These are phyloP conservation scores for Xerocomus potaroensis DNA, from an alignment of 768 basidiomycete species.

Conservation along the genomic window DNA sequence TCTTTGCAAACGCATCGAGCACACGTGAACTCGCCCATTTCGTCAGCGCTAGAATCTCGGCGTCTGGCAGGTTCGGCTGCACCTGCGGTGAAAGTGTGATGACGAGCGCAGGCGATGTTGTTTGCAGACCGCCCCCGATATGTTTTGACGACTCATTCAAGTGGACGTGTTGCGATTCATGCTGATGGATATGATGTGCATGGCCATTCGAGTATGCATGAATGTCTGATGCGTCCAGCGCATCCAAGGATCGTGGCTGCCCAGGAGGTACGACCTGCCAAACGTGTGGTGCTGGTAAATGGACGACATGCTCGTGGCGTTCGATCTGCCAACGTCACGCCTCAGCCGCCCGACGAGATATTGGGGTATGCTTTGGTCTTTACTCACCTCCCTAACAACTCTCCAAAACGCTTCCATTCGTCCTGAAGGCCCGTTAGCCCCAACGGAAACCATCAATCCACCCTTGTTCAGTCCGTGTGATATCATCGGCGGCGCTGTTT, in stretches of 20 bases:
- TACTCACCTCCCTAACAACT: constrained; percentile 73
- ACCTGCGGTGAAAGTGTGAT: constrained; percentile 83
- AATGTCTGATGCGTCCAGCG: not conserved
- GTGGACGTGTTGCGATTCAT: constrained; percentile 1
- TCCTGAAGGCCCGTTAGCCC: constrained; percentile 35
- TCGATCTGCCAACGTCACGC: constrained; percentile 79
- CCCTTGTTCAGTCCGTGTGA: constrained; percentile 9
- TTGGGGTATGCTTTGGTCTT: not conserved
- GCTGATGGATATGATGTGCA: constrained; percentile 1
- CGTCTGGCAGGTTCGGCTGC: constrained; percentile 57
- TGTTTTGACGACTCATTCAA: constrained; percentile 4
- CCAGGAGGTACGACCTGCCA: constrained; percentile 71
- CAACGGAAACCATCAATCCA: constrained; percentile 4
- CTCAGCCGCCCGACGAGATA: not conserved
- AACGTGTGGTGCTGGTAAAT: constrained; percentile 81
- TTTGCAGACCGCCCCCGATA: not conserved
- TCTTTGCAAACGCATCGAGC: constrained; percentile 45
- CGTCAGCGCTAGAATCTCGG: constrained; percentile 67
- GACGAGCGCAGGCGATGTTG: constrained; percentile 46
- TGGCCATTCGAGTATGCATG: constrained; percentile 10
- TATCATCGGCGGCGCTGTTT: constrained; percentile 70
- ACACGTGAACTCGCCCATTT: constrained; percentile 73
- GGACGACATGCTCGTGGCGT: constrained; percentile 76
- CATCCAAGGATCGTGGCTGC: constrained; percentile 16
- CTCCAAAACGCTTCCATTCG: constrained; percentile 81